phyloP scores from a whole-genome alignment of 257 asterid genomes.

The Jaltomata sinuosa region DNA sequence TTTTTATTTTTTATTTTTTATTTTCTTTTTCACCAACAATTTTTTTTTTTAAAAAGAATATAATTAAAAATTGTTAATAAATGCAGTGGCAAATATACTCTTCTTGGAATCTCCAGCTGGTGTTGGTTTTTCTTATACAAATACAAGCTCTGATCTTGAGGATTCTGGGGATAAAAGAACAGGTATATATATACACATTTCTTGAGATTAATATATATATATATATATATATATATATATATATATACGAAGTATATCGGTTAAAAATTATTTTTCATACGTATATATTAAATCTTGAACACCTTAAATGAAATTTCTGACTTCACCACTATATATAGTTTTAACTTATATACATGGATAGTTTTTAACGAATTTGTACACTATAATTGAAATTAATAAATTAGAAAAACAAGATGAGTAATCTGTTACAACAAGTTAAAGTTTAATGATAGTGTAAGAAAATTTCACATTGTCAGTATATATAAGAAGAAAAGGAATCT shows the following conservation, averaged over 20 bases:
- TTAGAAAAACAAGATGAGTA: too few species aligned
- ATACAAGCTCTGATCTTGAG: constrained; percentile 56
- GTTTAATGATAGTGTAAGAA: background rate
- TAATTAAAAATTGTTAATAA: background rate
- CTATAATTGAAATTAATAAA: background rate
- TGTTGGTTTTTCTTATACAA: constrained; percentile 82
- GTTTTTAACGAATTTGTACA: background rate
- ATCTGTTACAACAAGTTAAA: background rate
- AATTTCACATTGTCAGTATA: too few species aligned
- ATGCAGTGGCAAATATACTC: constrained; percentile 62
- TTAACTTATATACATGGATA: background rate
- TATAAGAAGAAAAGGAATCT: background rate
- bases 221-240: too few species aligned
- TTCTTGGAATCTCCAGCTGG: constrained; percentile 93
- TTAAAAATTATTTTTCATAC: background rate
- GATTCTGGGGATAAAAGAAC: constrained; percentile 66
- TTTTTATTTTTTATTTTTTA: background rate
- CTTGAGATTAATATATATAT: too few species aligned
- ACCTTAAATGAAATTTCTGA: too few species aligned
- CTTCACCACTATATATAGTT: background rate
- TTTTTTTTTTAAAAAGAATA: background rate
- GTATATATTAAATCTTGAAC: too few species aligned
- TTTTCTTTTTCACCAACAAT: background rate
- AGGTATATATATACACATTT: constrained; percentile 30
- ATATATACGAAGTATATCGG: too few species aligned